phyloP scores from a whole-genome alignment of 208 protist species.

The Acanthamoeba royreba region DNA sequence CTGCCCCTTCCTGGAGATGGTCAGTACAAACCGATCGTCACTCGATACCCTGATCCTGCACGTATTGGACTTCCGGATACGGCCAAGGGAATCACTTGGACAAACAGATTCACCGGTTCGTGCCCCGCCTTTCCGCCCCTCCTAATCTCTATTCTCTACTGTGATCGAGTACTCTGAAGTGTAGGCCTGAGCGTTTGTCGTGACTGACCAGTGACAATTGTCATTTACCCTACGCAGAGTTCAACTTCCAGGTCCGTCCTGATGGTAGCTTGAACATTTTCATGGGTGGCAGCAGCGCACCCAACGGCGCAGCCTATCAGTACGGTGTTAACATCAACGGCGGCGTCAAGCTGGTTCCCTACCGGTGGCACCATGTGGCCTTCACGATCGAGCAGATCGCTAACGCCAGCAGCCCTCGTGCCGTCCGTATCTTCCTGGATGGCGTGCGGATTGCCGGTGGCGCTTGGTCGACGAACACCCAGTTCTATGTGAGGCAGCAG shows the following conservation, averaged over 20 bases:
- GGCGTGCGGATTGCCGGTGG: not conserved
- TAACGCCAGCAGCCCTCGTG: not conserved
- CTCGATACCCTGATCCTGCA: not conserved
- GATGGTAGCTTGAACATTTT: constrained; percentile 24
- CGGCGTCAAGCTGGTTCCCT: not conserved
- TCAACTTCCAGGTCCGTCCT: not conserved
- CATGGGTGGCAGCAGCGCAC: not conserved
- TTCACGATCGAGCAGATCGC: not conserved
- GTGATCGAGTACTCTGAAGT: not conserved
- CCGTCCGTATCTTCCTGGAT: not conserved
- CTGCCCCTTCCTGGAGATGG: not conserved
- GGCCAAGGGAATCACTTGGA: not conserved
- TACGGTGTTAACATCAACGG: constrained; percentile 26
- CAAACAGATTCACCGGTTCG: not conserved
- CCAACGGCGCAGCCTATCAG: not conserved
- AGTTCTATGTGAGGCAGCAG: not conserved
- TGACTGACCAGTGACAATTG: no score
- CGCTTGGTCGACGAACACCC: not conserved
- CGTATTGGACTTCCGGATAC: not conserved
- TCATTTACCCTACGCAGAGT: no score
- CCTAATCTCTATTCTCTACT: not conserved
- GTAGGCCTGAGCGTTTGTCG: not conserved
- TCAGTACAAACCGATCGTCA: not conserved
- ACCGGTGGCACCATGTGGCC: constrained; percentile 28
- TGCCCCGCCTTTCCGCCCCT: not conserved